Evolutionary conservation across 148 eudicot genomes (phyloP), one percentile per base, ranked within the genome.

Genomic region (Pharnaceum exiguum): DNA sequence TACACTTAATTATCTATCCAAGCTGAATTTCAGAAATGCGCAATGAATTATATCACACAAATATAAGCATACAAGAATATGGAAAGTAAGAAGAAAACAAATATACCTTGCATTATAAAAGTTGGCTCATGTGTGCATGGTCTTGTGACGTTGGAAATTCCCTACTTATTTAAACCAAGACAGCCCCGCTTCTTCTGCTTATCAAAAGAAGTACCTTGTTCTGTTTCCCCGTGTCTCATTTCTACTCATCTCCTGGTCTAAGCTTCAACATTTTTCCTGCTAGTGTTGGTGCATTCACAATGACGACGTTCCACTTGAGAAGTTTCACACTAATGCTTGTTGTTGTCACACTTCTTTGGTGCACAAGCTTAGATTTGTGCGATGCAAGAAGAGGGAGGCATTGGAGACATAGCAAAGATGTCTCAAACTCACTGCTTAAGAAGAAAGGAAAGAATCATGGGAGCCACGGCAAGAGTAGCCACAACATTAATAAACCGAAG

Each of bases 401-500:
- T 63, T 59, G 61, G 70, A 69, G 66, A 32, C 62, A 51, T 12
- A 55, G 19, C 10, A 63, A 56, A 52, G 50, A 51, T 33, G 19
- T 37, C 29, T 51, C 65, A 10, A 28, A 29, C n/a, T 68, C 77
- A 29, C 42, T 68, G 56, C 49, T 46, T 36, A 73, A 57, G 45
- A 73, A 57, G 51, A 62, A 63, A 63, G 66, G 65, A 9, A 62
- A 63, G 48, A 40, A 51, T 42, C 65, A 62, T 62, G 56, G 56
- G 21, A 35, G n/a, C 18, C 22, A 31, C 10, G 33, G 35, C 44
- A 22, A 51, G 6, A 45, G 4, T 16, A 55, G 37, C 37, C 65
- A 53, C n/a, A 70, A 63, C 28, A 44, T 29, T 51, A 53, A 65
- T 50, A 77, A 76, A 43, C 51, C 70, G 3, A 82, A 78, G 59